Conservation (phyloP, 1,139 yeast genomes). For the Blastobotrys illinoisensis region DNA sequence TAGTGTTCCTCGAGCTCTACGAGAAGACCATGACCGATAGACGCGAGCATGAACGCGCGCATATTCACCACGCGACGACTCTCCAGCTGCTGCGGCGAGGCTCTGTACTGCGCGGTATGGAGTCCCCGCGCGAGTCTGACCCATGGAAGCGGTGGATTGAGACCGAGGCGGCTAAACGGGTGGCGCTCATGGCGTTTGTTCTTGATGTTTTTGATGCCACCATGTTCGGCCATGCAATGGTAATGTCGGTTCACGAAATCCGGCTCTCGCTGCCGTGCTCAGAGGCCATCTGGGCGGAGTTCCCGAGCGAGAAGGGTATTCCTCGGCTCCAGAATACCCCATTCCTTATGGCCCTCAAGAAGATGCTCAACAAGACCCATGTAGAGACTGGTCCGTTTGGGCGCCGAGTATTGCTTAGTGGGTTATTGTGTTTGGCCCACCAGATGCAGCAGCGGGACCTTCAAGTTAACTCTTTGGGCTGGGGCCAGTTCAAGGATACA, state of each 20-base stretch:
- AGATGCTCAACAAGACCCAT: slow-evolving; percentile 48
- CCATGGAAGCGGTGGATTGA: slow-evolving; percentile 64
- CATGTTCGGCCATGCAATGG: slow-evolving; percentile 69
- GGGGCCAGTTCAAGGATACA: slow-evolving; percentile 38
- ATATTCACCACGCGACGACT: slow-evolving; percentile 71
- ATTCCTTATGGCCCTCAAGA: slow-evolving; percentile 53
- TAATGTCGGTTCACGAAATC: slow-evolving; percentile 62
- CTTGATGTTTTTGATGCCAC: slow-evolving; percentile 77
- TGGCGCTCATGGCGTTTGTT: slow-evolving; percentile 75
- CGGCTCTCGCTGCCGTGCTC: slow-evolving; percentile 75
- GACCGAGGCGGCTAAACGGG: slow-evolving; percentile 69
- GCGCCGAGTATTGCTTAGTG: slow-evolving; percentile 61
- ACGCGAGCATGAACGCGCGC: slow-evolving; percentile 54
- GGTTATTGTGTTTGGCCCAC: slow-evolving; percentile 60
- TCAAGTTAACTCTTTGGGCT: slow-evolving; percentile 46
- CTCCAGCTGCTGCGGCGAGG: slow-evolving; percentile 67
- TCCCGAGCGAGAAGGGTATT: slow-evolving; percentile 25
- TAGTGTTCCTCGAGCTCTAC: slow-evolving; percentile 56
- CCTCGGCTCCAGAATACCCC: slow-evolving; percentile 29
- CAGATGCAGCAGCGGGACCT: slow-evolving; percentile 72
- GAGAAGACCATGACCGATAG: slow-evolving; percentile 59
- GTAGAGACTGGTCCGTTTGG: slow-evolving; percentile 52
- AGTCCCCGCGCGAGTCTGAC: slow-evolving; percentile 21
- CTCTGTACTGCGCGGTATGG: slow-evolving; percentile 45
- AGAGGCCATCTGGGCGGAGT: slow-evolving; percentile 68